Evolutionary conservation across 2,329 filamentous ascomycete genomes (phyloP).

Genomic region (Blastomyces parvus): DNA sequence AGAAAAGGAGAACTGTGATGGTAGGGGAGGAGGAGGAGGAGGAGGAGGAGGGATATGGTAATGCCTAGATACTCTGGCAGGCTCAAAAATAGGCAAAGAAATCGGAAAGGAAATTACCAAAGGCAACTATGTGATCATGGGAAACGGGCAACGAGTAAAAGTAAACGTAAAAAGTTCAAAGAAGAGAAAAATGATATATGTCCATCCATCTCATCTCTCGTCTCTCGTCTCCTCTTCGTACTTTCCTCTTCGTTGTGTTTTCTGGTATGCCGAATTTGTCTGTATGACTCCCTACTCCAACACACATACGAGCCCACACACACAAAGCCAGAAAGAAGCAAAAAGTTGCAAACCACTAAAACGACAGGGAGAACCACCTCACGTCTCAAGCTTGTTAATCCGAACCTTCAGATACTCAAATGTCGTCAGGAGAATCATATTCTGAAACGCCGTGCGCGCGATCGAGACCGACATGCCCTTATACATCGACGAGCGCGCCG

Average conservation of each 20-base stretch:
- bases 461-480: slow-evolving; percentile 41
- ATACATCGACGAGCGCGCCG: slow-evolving; percentile 38
- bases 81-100: background rate
- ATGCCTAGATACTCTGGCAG: too few species aligned
- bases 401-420: slow-evolving; percentile 39
- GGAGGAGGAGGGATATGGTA: too few species aligned
- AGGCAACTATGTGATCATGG: background rate
- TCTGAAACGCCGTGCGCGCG: slow-evolving; percentile 38
- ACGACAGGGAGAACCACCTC: background rate
- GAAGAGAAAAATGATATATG: background rate
- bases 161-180: background rate
- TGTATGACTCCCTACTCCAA: background rate
- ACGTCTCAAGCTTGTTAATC: slow-evolving; percentile 34
- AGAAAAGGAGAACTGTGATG: too few species aligned
- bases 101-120: background rate
- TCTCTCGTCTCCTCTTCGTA: background rate
- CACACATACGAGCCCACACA: background rate
- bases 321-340: slow-evolving; percentile 10
- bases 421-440: slow-evolving; percentile 41
- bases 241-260: too few species aligned
- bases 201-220: background rate
- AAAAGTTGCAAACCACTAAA: background rate
- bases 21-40: too few species aligned
- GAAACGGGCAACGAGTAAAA: slow-evolving; percentile 2
- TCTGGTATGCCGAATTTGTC: background rate